Evolutionary conservation across 2,329 filamentous ascomycete genomes (phyloP).

Genomic region (Polychaeton citri): DNA sequence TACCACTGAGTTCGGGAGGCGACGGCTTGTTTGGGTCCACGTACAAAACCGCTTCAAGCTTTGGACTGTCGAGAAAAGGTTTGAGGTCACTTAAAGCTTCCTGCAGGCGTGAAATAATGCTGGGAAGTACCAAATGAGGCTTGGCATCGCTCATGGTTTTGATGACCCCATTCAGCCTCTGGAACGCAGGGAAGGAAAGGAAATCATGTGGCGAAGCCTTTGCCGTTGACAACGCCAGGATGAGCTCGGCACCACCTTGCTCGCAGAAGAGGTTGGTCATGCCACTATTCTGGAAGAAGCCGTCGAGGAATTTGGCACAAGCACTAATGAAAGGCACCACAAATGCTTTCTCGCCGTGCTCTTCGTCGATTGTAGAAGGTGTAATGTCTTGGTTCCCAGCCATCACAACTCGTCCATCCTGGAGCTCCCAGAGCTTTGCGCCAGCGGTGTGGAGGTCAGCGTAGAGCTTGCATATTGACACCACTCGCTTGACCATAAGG

Average conservation of each 20-base stretch:
- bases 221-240: conserved; percentile 72
- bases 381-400: conserved; percentile 22
- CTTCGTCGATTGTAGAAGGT: conserved; percentile 28
- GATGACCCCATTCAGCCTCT: conserved; percentile 60
- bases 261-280: conserved; percentile 65
- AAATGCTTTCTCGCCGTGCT: conserved; percentile 14
- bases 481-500: conserved; percentile 75
- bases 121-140: conserved; percentile 68
- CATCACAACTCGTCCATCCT: conserved; percentile 28
- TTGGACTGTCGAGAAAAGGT: conserved; percentile 41
- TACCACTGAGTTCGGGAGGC: conserved; percentile 43
- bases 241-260: conserved; percentile 64
- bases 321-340: conserved; percentile 52
- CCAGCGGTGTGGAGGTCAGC: conserved; percentile 59
- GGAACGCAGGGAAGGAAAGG: conserved; percentile 51
- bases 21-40: conserved; percentile 5
- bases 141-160: conserved; percentile 68
- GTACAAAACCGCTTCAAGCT: conserved; percentile 3
- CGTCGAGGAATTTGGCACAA: conserved; percentile 60
- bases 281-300: conserved; percentile 61
- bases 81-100: conserved; percentile 53
- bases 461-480: conserved; percentile 57
- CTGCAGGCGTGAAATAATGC: conserved; percentile 63
- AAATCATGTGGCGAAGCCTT: conserved; percentile 68
- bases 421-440: conserved; percentile 53